Conservation (phyloP, 1,284 basidiomycete species). For the Cryptococcus deneoformans region DNA sequence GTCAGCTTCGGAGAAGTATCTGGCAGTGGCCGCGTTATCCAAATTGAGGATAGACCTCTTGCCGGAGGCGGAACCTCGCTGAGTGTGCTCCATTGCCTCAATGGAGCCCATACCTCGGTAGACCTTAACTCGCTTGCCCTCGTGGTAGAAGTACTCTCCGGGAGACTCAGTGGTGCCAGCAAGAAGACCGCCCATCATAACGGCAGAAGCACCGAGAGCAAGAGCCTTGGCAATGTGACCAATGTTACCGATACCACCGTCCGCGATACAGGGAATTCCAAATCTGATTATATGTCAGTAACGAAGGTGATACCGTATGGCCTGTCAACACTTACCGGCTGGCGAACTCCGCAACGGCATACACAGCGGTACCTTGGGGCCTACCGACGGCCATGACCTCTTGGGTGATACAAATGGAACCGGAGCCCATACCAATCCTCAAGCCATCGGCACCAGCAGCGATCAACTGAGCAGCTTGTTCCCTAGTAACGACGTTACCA, state of each 20-base stretch:
- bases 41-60: conserved; percentile 52
- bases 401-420: conserved; percentile 99
- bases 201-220: conserved; percentile 86
- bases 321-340: conserved; percentile 35
- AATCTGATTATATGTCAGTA: conserved; percentile 53
- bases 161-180: conserved; percentile 97
- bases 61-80: conserved; percentile 52
- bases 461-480: conserved; percentile 93
- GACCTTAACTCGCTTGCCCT: conserved; percentile 97
- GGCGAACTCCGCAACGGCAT: conserved; percentile 92
- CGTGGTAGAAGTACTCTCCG: conserved; percentile 98
- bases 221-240: conserved; percentile 98
- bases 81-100: conserved; percentile 91
- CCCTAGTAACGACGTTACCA: conserved; percentile 96
- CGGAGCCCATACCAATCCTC: conserved; percentile 95
- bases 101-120: conserved; percentile 98
- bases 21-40: conserved; percentile 94
- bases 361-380: conserved; percentile 95
- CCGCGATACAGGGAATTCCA: conserved; percentile 97
- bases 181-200: conserved; percentile 98
- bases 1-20: conserved; percentile 96
- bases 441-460: conserved; percentile 92
- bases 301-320: not conserved
- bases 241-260: conserved; percentile 93
- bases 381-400: conserved; percentile 99